Evolutionary conservation across 2,329 filamentous ascomycete species (phyloP), one percentile per base, ranked within the genome.

Genomic region (Pseudogymnoascus sp.): DNA sequence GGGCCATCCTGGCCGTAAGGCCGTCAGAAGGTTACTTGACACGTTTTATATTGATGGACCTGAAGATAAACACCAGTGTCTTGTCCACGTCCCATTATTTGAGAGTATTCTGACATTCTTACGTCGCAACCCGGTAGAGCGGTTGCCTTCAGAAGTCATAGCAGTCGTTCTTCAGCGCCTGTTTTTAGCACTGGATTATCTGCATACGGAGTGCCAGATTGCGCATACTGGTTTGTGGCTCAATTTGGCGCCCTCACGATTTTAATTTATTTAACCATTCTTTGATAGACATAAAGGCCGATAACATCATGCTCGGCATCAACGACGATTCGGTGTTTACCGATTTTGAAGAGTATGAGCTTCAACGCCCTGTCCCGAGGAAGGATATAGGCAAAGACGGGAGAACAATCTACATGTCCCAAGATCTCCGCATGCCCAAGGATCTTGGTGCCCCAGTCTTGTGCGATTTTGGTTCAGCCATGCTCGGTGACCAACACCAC

Each of bases 381-480:
- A 81, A 81, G 60, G 64, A 74, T 7, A 2, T 76, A 3, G 73
- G 74, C 47, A 17, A 2, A 54, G 29, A 54, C 8, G 75, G 70
- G 15, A 72, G 75, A 65, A 69, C 33, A 3, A 76, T 81, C 4
- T 80, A 81, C 61, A 15, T 68, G 0, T 81, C 77, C 4, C 75
- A 73, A 3, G 47, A 54, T 3, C 26, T 54, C n/a, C 60, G 64
- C 62, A 68, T 73, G 59, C 74, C 74, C 0, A 70, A 69, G 4
- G 47, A 65, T 6, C 61, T 63, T 29, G 74, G 75, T 0, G 68
- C 65, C 0, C 74, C 74, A 0, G 70, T 80, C 0, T 70, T 81
- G 5, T 79, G 79, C 62, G 80, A 83, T 64, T 78, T 83, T 64
- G 79, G 79, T 10, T 77, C 78, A 0, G 78, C 77, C 7, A 69